Conservation (phyloP, 2,329 filamentous ascomycete species). For the Coleophoma eucalyptorum region DNA sequence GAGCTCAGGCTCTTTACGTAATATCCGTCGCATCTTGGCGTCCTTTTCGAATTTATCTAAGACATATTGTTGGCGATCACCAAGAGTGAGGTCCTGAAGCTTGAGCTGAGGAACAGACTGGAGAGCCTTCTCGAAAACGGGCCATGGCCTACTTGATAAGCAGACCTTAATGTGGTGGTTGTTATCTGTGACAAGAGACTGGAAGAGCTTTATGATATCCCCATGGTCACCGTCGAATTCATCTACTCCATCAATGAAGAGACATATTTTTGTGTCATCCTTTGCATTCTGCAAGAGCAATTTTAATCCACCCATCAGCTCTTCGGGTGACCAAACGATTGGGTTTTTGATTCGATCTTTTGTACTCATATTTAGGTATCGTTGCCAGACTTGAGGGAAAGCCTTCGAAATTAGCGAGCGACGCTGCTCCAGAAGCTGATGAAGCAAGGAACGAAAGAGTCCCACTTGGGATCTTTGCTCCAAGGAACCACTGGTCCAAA, state of each 20-base stretch:
- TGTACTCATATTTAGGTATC: not conserved
- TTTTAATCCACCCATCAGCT: constrained; percentile 7
- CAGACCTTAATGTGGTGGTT: constrained; percentile 17
- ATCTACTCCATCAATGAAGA: constrained; percentile 13
- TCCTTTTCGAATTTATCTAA: constrained; percentile 7
- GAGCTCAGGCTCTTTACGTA: not conserved
- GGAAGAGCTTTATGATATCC: constrained; percentile 9
- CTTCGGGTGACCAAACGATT: not conserved
- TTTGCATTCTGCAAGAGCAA: not conserved
- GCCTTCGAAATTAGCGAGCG: constrained; percentile 18
- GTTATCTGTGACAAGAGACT: not conserved
- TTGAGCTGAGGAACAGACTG: constrained; percentile 7
- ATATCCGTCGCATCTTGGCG: not conserved
- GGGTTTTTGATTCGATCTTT: not conserved
- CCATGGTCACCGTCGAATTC: constrained; percentile 9
- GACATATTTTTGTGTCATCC: constrained; percentile 4
- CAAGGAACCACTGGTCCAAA: constrained; percentile 37
- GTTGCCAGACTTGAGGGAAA: constrained; percentile 27
- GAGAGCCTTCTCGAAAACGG: constrained; percentile 18
- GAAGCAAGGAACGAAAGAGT: constrained; percentile 31
- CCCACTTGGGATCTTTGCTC: constrained; percentile 34
- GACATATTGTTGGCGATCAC: constrained; percentile 18
- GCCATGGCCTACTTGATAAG: constrained; percentile 20
- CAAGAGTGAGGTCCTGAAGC: constrained; percentile 19
- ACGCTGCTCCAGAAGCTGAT: constrained; percentile 28